Evolutionary conservation across 2,329 filamentous ascomycete genomes (phyloP), one percentile per base, ranked within the genome.

Genomic region (Escovopsis weberi): DNA sequence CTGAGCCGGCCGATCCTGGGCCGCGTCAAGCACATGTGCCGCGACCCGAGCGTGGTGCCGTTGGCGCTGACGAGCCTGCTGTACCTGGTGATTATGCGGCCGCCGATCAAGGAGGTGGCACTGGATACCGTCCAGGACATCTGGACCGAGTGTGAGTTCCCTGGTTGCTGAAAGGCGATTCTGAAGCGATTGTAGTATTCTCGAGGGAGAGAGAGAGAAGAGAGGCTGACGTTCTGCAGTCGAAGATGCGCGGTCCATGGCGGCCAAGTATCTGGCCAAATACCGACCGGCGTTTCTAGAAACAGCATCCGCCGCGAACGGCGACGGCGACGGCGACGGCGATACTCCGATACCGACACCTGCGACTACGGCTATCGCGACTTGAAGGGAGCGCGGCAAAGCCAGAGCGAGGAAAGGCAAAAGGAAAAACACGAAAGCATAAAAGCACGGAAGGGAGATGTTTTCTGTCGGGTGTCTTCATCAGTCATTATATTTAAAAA

Each of bases 1-100:
- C 69, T 98, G 32, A 85, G 79, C 47, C 61, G 67, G 32, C 70
- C 74, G 10, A 78, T 96, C 47, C 69, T 96, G 2, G 70, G 79
- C 38, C 75, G 83, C 40, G 78, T 96, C 33, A 79, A 78, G 60
- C 63, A 66, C 32, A 67, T 82, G 52, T 83, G 79, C 53, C 69
- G 74, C 38, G 78, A 83, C 55, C 79, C 79, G 6, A 74, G 74
- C 38, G 72, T 80, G 48, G 73, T 80, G 19, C 71, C 70, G 46
- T 62, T 82, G 38, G 75, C 77, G 9, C 59, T 82, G 47, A 80
- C 74, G 12, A 82, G 75, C 54, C 59, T 83, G 47, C 59, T 81
- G 49, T 83, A 81, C 50, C 59, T 82, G 54, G 74, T 79, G 38
- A 78, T 82, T 64, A 77, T 82, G 68, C 69, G 75, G 42, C 79